phyloP scores from a whole-genome alignment of 1,139 yeast species.

The Blastobotrys raffinosifermentans region DNA sequence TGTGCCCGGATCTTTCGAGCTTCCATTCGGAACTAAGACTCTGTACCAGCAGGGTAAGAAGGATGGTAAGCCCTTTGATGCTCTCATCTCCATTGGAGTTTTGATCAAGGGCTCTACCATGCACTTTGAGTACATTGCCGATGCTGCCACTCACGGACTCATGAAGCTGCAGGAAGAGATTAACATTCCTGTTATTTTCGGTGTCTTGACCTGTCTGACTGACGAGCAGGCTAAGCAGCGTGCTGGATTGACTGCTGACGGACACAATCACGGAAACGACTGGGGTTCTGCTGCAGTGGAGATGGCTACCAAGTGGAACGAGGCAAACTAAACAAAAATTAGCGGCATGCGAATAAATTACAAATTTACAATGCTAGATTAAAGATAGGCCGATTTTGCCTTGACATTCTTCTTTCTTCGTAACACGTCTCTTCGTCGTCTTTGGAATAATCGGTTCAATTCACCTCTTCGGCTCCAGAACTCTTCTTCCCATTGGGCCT shows the following conservation, averaged over 20 bases:
- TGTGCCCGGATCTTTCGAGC: conserved; percentile 92
- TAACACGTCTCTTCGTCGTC: conserved; percentile 66
- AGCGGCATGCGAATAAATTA: too few relatives aligned
- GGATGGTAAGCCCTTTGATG: conserved; percentile 58
- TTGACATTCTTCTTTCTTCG: conserved; percentile 42
- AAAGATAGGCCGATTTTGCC: conserved; percentile 2
- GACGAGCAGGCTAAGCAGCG: conserved; percentile 91
- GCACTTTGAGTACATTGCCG: conserved; percentile 98
- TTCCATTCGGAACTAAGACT: conserved; percentile 71
- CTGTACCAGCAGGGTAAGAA: conserved; percentile 44
- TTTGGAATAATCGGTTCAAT: conserved; percentile 67
- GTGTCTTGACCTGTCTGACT: conserved; percentile 86
- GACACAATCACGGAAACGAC: conserved; percentile 93
- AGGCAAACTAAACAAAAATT: conserved; percentile 8
- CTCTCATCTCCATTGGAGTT: conserved; percentile 88
- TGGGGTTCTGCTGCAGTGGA: conserved; percentile 99
- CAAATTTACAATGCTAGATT: too few relatives aligned
- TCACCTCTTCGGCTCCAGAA: conserved; percentile 84
- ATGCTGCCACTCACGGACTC: conserved; percentile 76
- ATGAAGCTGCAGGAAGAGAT: conserved; percentile 75
- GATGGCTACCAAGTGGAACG: conserved; percentile 46
- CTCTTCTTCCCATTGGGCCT: conserved; percentile 61
- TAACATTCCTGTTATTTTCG: conserved; percentile 79
- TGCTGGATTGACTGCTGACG: conserved; percentile 76
- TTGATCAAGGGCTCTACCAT: conserved; percentile 93